Conservation (phyloP, 2,329 filamentous ascomycete species). For the Ceratocystiopsis sp. region DNA sequence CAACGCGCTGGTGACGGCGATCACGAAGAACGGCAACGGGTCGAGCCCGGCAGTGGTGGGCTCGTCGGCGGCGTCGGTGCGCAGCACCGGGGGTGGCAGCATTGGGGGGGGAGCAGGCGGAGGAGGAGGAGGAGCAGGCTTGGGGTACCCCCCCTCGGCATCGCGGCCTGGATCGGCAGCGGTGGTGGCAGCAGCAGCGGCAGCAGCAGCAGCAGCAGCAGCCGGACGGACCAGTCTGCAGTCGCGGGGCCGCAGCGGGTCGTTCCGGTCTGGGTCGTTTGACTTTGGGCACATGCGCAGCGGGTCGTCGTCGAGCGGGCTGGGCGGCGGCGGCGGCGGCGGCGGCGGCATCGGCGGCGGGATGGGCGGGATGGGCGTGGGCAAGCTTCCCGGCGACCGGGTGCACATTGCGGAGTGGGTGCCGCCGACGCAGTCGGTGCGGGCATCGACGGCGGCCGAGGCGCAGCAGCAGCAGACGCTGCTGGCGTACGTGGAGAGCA, state of each 20-base stretch:
- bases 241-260: constrained; percentile 21
- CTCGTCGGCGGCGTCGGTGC: neutral
- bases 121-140: neutral
- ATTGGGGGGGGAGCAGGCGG: constrained; percentile 11
- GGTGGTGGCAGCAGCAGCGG: too few species aligned
- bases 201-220: too few species aligned
- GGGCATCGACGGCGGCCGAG: constrained; percentile 62
- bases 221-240: constrained; percentile 7
- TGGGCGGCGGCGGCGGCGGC: neutral
- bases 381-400: constrained; percentile 72
- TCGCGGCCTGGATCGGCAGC: constrained; percentile 36
- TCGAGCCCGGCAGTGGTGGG: constrained; percentile 1
- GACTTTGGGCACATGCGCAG: constrained; percentile 43
- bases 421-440: constrained; percentile 79
- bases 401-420: constrained; percentile 75
- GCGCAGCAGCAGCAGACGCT: constrained; percentile 64
- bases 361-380: too few species aligned
- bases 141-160: constrained; percentile 9
- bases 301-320: constrained; percentile 24
- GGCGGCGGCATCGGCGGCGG: too few species aligned
- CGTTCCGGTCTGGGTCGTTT: constrained; percentile 39
- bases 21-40: constrained; percentile 30
- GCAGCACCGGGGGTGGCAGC: too few species aligned
- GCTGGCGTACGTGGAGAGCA: constrained; percentile 61
- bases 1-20: constrained; percentile 33